Base-by-base conservation (phyloP, 2,329 filamentous ascomycete genomes). In the Hymenoscyphus fructigenus region DNA sequence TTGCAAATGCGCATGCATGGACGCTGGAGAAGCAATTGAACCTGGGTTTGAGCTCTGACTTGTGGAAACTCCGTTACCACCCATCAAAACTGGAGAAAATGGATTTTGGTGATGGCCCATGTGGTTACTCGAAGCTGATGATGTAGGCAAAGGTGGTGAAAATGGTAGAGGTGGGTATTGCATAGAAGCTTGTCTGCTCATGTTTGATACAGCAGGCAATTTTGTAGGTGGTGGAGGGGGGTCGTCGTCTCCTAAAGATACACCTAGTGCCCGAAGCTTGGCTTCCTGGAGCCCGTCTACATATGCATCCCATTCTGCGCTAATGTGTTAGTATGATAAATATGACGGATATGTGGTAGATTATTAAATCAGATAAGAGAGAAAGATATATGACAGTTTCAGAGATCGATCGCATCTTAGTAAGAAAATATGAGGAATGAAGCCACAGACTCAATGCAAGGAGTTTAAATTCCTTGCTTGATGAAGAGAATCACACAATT, bases 181-280 rank as follows among this genome's bases (percentile, higher is more conserved):
- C 56, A 86, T 87, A 9, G 92, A 93, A 26, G 87, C 82, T 72
- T 91, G 89, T 65, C 89, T 82, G 72, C 87, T 72, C 69, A 89
- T 80, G 60, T 83, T 81, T 10, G 85, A 83, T 3, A 81, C 81
- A n/a, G 81, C 85, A 10, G 89, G 88, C 15, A 92, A 94, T 69
- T 89, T 83, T 3, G 87, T 86, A 3, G 84, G 80, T 61, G 83
- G 78, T 66, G 85, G 79, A 61, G 82, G 78, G 66, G 85, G 79
- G 60, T 95, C 91, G 5, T 92, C 89, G 59, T 90, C 88, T 41
- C 88, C 91, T 66, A 91, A 84, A 20, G 88, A 93, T 14, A 98
- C 95, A 69, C 95, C 95, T 63, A 99, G 83, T 60, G 94, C 93
- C 67, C 93, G 88, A 61, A 99, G 83, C 79, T 97, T 99, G 66